Evolutionary conservation across 192 early-diverging fungal species (phyloP).

Genomic region (Mortierella claussenii): DNA sequence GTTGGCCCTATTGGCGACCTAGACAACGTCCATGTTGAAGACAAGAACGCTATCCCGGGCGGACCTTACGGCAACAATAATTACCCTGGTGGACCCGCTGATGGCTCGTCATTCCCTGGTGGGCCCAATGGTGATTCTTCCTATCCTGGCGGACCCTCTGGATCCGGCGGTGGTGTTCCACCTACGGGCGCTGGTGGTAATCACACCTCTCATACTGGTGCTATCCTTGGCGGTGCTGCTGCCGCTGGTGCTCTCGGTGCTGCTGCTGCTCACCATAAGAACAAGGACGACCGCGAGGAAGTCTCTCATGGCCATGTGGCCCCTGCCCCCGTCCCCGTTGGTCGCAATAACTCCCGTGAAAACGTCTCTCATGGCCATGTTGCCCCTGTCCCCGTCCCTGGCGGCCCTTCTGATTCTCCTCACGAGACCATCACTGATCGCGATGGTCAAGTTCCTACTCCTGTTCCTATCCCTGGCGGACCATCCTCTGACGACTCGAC

Average conservation of each 20-base stretch:
- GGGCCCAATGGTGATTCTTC: conserved; percentile 30
- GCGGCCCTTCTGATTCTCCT: conserved; percentile 12
- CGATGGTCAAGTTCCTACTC: background rate
- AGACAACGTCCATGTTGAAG: conserved; percentile 14
- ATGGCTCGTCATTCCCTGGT: conserved; percentile 9
- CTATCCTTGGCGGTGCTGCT: conserved; percentile 1
- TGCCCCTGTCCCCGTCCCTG: conserved; percentile 30
- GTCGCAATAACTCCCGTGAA: background rate
- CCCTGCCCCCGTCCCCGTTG: conserved; percentile 26
- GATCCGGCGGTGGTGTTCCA: conserved; percentile 3
- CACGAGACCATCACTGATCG: conserved; percentile 10
- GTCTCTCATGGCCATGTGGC: conserved; percentile 44
- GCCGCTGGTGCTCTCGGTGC: conserved; percentile 4
- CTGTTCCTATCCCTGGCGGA: conserved; percentile 40
- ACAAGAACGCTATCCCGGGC: conserved; percentile 14
- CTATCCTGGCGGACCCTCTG: too few relatives aligned
- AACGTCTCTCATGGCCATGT: background rate
- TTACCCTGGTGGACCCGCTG: conserved; percentile 21
- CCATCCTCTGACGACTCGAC: conserved; percentile 14
- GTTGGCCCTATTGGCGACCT: conserved; percentile 22
- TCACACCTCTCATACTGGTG: background rate
- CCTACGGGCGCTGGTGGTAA: conserved; percentile 20
- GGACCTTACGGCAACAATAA: conserved; percentile 1
- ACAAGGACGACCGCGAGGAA: conserved; percentile 26
- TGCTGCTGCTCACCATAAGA: conserved; percentile 18